Evolutionary conservation across 2,329 filamentous ascomycete genomes (phyloP).

Genomic region (Ascochyta viciae-villosae): DNA sequence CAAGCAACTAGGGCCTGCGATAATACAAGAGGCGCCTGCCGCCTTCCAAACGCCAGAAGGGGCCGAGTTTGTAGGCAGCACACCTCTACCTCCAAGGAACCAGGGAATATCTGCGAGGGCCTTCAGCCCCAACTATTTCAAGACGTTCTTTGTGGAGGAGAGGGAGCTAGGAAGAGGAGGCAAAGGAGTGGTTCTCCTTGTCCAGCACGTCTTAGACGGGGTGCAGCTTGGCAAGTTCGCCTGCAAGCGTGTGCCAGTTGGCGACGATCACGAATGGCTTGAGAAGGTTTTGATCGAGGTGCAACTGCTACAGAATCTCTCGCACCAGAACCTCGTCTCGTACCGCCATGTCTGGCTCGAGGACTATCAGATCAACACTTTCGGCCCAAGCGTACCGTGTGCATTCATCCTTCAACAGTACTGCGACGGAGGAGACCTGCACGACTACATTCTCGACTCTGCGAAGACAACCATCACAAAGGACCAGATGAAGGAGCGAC

Average conservation of each 20-base stretch:
- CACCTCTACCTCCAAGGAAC: slow-evolving; percentile 48
- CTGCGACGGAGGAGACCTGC: slow-evolving; percentile 91
- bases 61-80: slow-evolving; percentile 57
- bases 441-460: slow-evolving; percentile 82
- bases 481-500: slow-evolving; percentile 86
- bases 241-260: slow-evolving; percentile 93
- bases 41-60: slow-evolving; percentile 55
- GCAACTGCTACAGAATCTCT: slow-evolving; percentile 87
- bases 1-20: slow-evolving; percentile 51
- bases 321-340: slow-evolving; percentile 92
- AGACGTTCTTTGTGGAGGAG: slow-evolving; percentile 91
- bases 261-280: slow-evolving; percentile 92
- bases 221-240: slow-evolving; percentile 90
- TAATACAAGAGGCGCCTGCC: slow-evolving; percentile 33
- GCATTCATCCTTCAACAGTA: slow-evolving; percentile 98
- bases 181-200: slow-evolving; percentile 93
- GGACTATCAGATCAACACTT: slow-evolving; percentile 79
- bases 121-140: slow-evolving; percentile 92
- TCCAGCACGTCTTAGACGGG: slow-evolving; percentile 88
- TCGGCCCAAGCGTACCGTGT: slow-evolving; percentile 90
- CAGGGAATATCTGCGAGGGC: slow-evolving; percentile 84
- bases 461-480: slow-evolving; percentile 69
- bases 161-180: slow-evolving; percentile 85
- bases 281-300: slow-evolving; percentile 95
- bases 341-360: slow-evolving; percentile 98